phyloP scores from a whole-genome alignment of 345 rosid species.

The Angophora floribunda region DNA sequence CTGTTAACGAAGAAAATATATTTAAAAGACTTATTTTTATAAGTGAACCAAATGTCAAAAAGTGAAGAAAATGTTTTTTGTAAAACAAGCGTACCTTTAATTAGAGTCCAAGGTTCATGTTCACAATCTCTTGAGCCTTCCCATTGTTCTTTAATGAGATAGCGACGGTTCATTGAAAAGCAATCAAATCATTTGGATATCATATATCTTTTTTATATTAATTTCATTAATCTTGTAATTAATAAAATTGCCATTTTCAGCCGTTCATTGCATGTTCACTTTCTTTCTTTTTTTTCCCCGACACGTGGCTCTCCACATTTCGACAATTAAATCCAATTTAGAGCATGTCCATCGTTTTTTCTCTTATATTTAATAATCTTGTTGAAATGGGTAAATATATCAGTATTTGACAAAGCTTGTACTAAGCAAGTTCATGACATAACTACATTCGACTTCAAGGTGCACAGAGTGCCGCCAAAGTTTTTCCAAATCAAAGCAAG shows the following conservation, averaged over 20 bases:
- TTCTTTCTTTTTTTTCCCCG: no score
- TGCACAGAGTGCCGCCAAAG: not conserved
- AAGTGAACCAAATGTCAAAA: no score
- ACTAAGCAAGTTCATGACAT: not conserved
- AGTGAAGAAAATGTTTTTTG: no score
- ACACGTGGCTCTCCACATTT: not conserved
- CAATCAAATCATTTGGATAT: not conserved
- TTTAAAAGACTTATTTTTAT: no score
- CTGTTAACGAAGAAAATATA: no score
- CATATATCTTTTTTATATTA: not conserved
- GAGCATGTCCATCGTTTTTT: not conserved
- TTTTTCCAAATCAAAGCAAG: not conserved
- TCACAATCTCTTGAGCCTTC: not conserved
- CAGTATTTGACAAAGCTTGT: no score
- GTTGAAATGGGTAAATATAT: not conserved
- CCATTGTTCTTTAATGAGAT: not conserved
- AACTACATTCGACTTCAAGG: not conserved
- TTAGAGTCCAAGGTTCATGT: not conserved
- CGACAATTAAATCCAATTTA: not conserved
- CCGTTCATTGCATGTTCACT: not conserved
- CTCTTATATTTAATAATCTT: not conserved
- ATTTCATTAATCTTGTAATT: no score
- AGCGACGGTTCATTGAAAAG: not conserved
- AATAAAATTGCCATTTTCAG: not conserved
- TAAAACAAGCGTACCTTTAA: no score